A percentile compares a stretch with the other conserved stretches of the same genome.
Evolutionary conservation across 768 basidiomycete genomes (phyloP).

Genomic region (Crepidotus variabilis): DNA sequence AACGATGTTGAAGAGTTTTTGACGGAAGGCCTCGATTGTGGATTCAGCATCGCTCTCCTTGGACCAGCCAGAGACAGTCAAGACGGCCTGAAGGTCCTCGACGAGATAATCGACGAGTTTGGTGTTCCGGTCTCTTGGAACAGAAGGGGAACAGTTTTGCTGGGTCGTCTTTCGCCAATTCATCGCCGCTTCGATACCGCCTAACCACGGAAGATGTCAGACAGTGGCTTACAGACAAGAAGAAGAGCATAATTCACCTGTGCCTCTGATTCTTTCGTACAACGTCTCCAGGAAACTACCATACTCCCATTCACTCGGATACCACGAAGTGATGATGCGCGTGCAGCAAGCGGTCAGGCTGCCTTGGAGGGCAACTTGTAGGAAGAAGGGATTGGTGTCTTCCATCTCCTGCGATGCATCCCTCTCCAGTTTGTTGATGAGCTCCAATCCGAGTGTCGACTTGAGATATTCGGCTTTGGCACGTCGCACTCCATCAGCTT

Average conservation of each 20-base stretch:
- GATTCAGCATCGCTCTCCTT: constrained; percentile 13
- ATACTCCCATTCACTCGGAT: constrained; percentile 39
- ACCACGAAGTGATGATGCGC: constrained; percentile 40
- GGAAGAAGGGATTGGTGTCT: constrained; percentile 28
- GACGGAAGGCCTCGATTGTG: constrained; percentile 12
- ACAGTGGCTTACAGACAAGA: neutral
- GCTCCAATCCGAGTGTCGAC: constrained; percentile 28
- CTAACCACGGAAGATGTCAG: constrained; percentile 8
- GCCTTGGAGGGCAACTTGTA: constrained; percentile 37
- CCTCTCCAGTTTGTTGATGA: constrained; percentile 25
- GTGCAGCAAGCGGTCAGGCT: constrained; percentile 34
- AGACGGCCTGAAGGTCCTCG: constrained; percentile 19
- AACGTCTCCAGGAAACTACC: constrained; percentile 33
- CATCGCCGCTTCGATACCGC: constrained; percentile 19
- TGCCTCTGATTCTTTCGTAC: constrained; percentile 32
- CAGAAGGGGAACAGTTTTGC: constrained; percentile 17
- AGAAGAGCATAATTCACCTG: constrained; percentile 22
- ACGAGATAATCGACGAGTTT: constrained; percentile 19
- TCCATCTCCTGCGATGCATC: constrained; percentile 17
- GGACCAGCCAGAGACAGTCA: constrained; percentile 27
- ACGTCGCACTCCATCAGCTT: constrained; percentile 10
- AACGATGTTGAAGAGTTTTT: constrained; percentile 24
- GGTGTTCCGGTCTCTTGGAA: constrained; percentile 17
- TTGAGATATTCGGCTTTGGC: constrained; percentile 24
- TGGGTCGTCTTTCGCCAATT: constrained; percentile 22